These are phyloP conservation scores for Aureobasidium vineae DNA, from an alignment of 2,329 filamentous ascomycete species.

Conservation along the genomic window DNA sequence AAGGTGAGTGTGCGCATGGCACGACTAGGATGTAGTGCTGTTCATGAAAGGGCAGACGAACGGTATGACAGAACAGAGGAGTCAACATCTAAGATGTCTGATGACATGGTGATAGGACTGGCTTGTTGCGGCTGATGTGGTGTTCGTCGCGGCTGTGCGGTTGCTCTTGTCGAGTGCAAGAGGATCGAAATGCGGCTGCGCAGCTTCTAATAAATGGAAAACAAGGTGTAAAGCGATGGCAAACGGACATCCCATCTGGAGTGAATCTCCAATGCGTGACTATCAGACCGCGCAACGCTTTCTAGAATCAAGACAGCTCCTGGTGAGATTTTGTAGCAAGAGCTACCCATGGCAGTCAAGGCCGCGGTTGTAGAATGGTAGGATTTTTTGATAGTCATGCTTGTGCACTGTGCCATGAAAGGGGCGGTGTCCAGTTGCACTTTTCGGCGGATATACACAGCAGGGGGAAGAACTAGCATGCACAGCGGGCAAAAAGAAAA, in stretches of 20 bases:
- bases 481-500: not conserved
- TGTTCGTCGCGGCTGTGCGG: not conserved
- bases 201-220: not conserved
- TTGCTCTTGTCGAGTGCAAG: not conserved
- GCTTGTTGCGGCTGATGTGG: not conserved
- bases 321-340: not conserved
- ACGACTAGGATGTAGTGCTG: not conserved
- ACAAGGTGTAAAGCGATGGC: not conserved
- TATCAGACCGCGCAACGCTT: no score
- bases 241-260: not conserved
- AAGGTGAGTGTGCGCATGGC: not conserved
- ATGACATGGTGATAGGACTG: not conserved
- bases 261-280: not conserved
- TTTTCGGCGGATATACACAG: not conserved
- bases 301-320: not conserved
- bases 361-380: no score
- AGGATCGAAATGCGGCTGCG: not conserved
- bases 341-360: not conserved
- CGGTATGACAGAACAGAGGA: slow-evolving; percentile 2
- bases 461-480: not conserved
- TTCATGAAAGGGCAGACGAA: not conserved
- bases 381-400: not conserved
- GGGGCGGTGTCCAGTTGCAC: not conserved
- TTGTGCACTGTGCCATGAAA: not conserved
- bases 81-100: not conserved